Evolutionary conservation across 2,329 filamentous ascomycete species (phyloP).

Genomic region (Plectosphaerella cucumerina): DNA sequence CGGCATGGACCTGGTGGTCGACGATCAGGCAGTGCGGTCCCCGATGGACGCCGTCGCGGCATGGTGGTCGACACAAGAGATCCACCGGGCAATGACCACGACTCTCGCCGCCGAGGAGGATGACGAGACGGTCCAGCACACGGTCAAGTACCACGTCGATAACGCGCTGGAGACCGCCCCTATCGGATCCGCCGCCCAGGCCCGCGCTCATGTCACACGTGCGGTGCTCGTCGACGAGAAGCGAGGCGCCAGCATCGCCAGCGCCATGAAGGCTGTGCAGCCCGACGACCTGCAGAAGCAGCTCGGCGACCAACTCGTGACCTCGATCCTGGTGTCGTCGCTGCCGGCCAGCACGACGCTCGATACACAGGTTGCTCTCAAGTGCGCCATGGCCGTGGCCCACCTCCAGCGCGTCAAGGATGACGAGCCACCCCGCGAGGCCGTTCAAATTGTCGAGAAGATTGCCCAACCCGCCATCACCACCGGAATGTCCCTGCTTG

Average conservation of each 20-base stretch:
- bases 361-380: constrained; percentile 53
- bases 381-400: constrained; percentile 57
- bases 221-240: constrained; percentile 52
- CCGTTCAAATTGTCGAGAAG: constrained; percentile 43
- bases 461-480: constrained; percentile 39
- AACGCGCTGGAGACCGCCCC: constrained; percentile 72
- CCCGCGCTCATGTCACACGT: constrained; percentile 55
- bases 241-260: constrained; percentile 52
- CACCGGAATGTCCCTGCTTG: constrained; percentile 49
- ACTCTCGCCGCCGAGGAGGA: constrained; percentile 55
- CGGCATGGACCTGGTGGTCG: constrained; percentile 77
- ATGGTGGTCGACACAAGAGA: constrained; percentile 74
- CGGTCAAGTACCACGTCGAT: constrained; percentile 49
- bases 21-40: constrained; percentile 79
- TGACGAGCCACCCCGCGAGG: constrained; percentile 34
- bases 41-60: constrained; percentile 87
- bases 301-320: constrained; percentile 19
- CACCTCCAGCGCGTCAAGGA: constrained; percentile 46
- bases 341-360: constrained; percentile 36
- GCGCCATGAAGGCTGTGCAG: constrained; percentile 49
- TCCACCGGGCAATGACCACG: constrained; percentile 65
- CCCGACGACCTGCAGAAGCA: constrained; percentile 32
- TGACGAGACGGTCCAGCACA: constrained; percentile 32
- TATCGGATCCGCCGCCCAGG: constrained; percentile 67
- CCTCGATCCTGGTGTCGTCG: constrained; percentile 43